Percentiles rank a stretch among this genome's conserved stretches.
phyloP scores from a whole-genome alignment of 495 filamentous ascomycete genomes.

The Penicillium tannophilum region DNA sequence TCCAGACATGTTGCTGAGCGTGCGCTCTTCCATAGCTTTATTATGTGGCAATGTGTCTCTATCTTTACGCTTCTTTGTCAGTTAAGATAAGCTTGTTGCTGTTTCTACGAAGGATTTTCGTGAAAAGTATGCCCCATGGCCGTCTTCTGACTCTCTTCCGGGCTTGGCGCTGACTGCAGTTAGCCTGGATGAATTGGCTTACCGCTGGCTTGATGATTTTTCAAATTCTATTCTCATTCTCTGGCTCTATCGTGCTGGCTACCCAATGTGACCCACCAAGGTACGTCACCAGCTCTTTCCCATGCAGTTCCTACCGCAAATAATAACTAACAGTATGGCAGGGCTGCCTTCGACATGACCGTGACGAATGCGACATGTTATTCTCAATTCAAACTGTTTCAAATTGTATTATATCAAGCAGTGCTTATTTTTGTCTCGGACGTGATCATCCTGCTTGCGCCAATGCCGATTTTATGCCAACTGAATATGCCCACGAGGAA shows the following conservation, averaged over 20 bases:
- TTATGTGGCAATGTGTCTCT: conserved; percentile 11
- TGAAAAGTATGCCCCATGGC: conserved; percentile 6
- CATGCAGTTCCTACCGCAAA: neutral
- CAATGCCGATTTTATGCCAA: conserved; percentile 4
- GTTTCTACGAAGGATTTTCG: conserved; percentile 9
- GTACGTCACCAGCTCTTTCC: neutral
- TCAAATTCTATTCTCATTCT: conserved; percentile 7
- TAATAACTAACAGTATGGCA: neutral
- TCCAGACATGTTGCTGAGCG: neutral
- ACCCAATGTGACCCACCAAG: conserved; percentile 12
- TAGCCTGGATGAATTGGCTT: conserved; percentile 11
- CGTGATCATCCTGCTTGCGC: conserved; percentile 5
- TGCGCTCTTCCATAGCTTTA: neutral
- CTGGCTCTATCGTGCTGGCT: conserved; percentile 11
- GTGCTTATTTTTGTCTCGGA: conserved; percentile 10
- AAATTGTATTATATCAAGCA: conserved; percentile 9
- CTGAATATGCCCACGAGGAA: conserved; percentile 5
- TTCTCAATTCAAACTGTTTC: conserved; percentile 7
- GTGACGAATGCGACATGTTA: conserved; percentile 6
- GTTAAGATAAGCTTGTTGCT: conserved; percentile 9
- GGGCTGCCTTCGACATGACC: conserved; percentile 1
- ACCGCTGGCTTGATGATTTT: conserved; percentile 10
- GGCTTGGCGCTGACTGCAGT: neutral
- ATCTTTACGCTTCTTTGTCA: conserved; percentile 9
- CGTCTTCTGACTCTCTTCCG: neutral